Evolutionary conservation across 208 protist genomes (phyloP).

Genomic region (Leishmania major): DNA sequence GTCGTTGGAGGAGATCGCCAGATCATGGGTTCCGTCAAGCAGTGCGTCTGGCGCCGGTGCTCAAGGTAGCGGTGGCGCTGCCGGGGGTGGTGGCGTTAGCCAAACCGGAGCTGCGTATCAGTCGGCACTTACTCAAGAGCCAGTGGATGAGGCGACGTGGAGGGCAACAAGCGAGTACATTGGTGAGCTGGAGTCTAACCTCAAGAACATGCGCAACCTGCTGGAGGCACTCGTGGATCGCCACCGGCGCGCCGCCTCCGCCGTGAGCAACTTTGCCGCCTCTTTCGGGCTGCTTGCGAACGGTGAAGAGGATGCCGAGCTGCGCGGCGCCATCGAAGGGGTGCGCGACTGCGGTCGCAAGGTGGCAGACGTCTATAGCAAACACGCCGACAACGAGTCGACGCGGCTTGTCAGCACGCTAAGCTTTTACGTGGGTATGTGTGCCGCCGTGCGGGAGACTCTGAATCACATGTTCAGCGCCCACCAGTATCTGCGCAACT

Average conservation of each 20-base stretch:
- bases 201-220: constrained; percentile 32
- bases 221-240: constrained; percentile 35
- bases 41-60: not conserved
- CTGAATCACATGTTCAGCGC: constrained; percentile 49
- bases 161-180: constrained; percentile 33
- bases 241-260: constrained; percentile 22
- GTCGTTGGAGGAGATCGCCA: constrained; percentile 35
- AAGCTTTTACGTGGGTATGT: constrained; percentile 87
- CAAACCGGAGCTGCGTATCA: constrained; percentile 30
- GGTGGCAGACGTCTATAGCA: constrained; percentile 51
- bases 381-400: constrained; percentile 73
- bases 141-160: constrained; percentile 34
- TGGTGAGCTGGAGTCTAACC: constrained; percentile 26
- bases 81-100: not conserved
- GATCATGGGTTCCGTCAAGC: constrained; percentile 18
- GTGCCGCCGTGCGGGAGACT: constrained; percentile 67
- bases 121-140: constrained; percentile 26
- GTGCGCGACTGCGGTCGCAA: constrained; percentile 67
- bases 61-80: not conserved
- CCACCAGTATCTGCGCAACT: constrained; percentile 33
- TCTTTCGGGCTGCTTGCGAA: constrained; percentile 38
- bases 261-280: constrained; percentile 32
- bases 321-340: constrained; percentile 52
- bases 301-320: constrained; percentile 53
- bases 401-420: constrained; percentile 81